Evolutionary conservation across 2,329 filamentous ascomycete genomes (phyloP).

Genomic region (Cladophialophora bantiana): DNA sequence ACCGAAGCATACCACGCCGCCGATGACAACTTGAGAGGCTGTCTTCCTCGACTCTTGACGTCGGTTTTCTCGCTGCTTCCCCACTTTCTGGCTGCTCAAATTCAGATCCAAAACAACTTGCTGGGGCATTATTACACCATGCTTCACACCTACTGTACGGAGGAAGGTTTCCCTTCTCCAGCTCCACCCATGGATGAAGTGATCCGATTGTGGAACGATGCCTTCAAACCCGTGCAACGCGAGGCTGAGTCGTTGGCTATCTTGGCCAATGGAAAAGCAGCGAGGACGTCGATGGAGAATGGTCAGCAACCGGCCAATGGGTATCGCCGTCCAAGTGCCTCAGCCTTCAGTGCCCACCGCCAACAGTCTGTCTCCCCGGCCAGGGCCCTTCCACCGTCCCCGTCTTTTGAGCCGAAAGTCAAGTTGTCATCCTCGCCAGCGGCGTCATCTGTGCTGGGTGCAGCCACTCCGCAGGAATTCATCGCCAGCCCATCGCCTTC

Average conservation of each 20-base stretch:
- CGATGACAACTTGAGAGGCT: conserved; percentile 75
- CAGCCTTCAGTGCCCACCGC: conserved; percentile 40
- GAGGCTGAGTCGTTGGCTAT: conserved; percentile 71
- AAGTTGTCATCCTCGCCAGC: conserved; percentile 44
- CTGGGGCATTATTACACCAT: conserved; percentile 80
- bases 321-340: conserved; percentile 49
- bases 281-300: conserved; percentile 63
- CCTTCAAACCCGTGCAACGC: conserved; percentile 68
- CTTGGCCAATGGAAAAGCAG: conserved; percentile 71
- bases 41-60: conserved; percentile 73
- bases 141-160: conserved; percentile 74
- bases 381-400: conserved; percentile 41
- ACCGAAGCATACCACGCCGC: conserved; percentile 75
- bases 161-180: conserved; percentile 73
- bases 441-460: conserved; percentile 43
- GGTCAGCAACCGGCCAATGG: conserved; percentile 52
- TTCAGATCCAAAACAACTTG: conserved; percentile 78
- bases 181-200: conserved; percentile 76
- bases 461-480: conserved; percentile 36
- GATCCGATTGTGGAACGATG: conserved; percentile 68
- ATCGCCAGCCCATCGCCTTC: conserved; percentile 39
- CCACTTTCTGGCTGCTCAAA: conserved; percentile 71
- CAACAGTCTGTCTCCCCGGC: conserved; percentile 44
- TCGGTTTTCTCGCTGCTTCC: conserved; percentile 77
- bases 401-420: conserved; percentile 45